Percentiles rank a stretch among this genome's conserved stretches.
Conservation (phyloP, 2,329 filamentous ascomycete genomes). For the Diaporthe longicolla region DNA sequence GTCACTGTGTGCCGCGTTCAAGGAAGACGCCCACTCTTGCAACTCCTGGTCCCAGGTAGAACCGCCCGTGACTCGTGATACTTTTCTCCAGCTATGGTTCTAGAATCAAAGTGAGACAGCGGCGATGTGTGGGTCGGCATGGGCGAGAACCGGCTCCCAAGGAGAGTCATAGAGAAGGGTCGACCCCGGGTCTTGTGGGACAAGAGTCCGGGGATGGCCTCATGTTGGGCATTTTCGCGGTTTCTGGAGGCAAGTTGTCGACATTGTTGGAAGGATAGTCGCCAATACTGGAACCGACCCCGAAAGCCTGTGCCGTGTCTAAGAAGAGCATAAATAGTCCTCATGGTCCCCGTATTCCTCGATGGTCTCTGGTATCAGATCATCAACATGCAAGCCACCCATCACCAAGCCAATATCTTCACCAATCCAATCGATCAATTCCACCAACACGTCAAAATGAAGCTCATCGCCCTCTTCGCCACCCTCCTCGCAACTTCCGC, state of each 20-base stretch:
- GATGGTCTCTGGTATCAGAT: neutral
- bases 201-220: neutral
- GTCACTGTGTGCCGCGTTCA: too few relatives aligned
- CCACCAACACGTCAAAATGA: neutral
- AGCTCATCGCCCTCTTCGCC: constrained; percentile 11
- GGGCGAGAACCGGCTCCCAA: neutral
- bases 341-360: neutral
- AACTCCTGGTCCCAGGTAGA: too few relatives aligned
- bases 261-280: neutral
- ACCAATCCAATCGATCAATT: neutral
- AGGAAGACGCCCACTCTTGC: too few relatives aligned
- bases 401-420: neutral
- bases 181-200: neutral
- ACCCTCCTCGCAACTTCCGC: constrained; percentile 24
- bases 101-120: too few relatives aligned
- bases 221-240: neutral
- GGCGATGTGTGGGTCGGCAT: too few relatives aligned
- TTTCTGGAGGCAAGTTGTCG: neutral
- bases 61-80: too few relatives aligned
- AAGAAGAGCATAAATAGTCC: neutral
- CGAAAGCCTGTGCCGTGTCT: neutral
- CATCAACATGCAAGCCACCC: neutral
- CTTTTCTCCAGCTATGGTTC: too few relatives aligned
- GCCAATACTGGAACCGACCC: neutral
- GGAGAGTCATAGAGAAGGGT: neutral